phyloP scores from a whole-genome alignment of 2,329 filamentous ascomycete species.

The Kalaharituber pfeilii region DNA sequence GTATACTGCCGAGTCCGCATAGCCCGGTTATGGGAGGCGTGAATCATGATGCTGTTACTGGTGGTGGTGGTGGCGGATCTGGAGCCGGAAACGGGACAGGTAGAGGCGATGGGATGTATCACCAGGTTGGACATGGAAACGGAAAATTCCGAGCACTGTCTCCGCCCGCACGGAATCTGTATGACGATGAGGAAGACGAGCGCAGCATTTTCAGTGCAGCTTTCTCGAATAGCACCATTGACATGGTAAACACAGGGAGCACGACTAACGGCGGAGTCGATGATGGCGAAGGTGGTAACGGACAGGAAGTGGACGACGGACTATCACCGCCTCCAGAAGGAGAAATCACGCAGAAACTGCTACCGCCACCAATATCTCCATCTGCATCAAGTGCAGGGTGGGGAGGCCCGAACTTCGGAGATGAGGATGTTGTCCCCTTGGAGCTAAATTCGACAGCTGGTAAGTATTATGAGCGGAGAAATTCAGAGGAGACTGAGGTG shows the following conservation, averaged over 20 bases:
- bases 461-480: neutral
- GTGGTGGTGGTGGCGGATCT: conserved; percentile 4
- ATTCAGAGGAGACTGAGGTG: neutral
- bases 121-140: neutral
- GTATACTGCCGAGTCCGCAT: conserved; percentile 18
- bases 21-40: conserved; percentile 14
- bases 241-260: neutral
- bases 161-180: conserved; percentile 12
- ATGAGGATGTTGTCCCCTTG: neutral
- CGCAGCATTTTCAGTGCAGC: conserved; percentile 19
- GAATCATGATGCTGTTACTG: conserved; percentile 3
- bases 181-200: conserved; percentile 16
- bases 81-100: conserved; percentile 1
- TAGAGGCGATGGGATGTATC: neutral
- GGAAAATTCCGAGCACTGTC: conserved; percentile 17
- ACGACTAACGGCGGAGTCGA: neutral
- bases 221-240: conserved; percentile 10
- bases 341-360: neutral
- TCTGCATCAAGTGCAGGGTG: neutral
- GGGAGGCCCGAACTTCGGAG: neutral
- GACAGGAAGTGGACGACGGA: neutral
- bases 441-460: neutral
- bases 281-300: neutral
- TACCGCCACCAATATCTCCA: neutral
- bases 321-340: neutral